phyloP scores from a whole-genome alignment of 2,329 filamentous ascomycete species.

The Alternaria gansuensis region DNA sequence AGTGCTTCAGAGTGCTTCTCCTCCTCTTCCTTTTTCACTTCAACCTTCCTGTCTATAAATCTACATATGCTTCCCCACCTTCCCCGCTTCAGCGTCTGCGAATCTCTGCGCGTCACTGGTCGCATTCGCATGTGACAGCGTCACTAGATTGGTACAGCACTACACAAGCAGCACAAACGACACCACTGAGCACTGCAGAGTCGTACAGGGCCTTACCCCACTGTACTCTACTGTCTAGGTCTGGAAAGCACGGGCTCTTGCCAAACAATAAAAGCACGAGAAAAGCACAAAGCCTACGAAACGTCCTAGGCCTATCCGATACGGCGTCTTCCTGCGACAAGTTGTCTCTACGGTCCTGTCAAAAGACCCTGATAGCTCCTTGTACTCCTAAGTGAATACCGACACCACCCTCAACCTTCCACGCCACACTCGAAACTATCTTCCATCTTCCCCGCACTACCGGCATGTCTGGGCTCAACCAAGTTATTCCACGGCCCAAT shows the following conservation, averaged over 20 bases:
- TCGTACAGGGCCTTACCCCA: constrained; percentile 1
- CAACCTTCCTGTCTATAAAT: not conserved
- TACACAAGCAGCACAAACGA: constrained; percentile 10
- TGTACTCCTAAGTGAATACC: not conserved
- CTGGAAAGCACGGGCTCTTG: not conserved
- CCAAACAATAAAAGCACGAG: constrained; percentile 4
- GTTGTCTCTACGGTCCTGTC: not conserved
- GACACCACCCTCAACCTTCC: not conserved
- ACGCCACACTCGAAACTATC: not conserved
- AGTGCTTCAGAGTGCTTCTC: constrained; percentile 6
- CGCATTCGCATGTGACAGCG: constrained; percentile 44
- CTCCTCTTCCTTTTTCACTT: constrained; percentile 16
- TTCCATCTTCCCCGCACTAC: constrained; percentile 8
- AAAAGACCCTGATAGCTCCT: not conserved
- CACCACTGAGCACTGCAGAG: constrained; percentile 1
- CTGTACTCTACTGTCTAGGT: not conserved
- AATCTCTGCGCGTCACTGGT: constrained; percentile 27
- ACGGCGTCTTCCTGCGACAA: not conserved
- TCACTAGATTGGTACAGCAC: constrained; percentile 26
- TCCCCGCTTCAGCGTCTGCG: constrained; percentile 22
- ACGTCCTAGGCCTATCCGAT: not conserved
- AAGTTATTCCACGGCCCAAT: constrained; percentile 64
- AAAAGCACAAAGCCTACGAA: constrained; percentile 8
- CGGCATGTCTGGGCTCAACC: constrained; percentile 57
- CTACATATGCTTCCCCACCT: constrained; percentile 1